Base-by-base conservation (phyloP, 2,329 filamentous ascomycete genomes). In the Lasiodiplodia sp. region DNA sequence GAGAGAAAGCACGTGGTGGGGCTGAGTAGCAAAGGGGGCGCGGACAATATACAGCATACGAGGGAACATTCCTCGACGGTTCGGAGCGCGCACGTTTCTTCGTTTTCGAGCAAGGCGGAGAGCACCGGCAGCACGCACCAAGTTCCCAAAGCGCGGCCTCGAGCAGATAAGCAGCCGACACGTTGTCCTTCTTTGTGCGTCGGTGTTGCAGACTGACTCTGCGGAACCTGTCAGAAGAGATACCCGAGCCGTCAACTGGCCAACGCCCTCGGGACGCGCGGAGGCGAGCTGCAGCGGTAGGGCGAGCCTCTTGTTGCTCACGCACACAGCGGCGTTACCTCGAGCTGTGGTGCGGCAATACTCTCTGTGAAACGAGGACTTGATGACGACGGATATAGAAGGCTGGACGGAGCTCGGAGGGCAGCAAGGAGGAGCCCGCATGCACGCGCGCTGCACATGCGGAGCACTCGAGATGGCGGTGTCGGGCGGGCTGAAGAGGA, bases 151-250 rank as follows among this genome's bases (percentile, higher is more conserved):
- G 58, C 16, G 40, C 23, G 40, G 40, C 49, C 58, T 51, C 58
- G 58, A 63, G 58, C 58, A 63, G 60, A 64, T 53, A 52, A 52
- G 60, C 47, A 52, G 60, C 47, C 44, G 60, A 53, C 60, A 64
- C 60, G 60, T 51, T 64, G 25, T 52, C 37, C 25, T 56, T 25
- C 47, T 64, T 64, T 64, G 47, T 64, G 31, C 18, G 28, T 12
- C 47, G n/a, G 31, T 64, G 60, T 64, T 31, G 23, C 60, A 64
- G 60, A 64, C 28, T 38, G 60, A 52, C 44, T 64, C 60, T 64
- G 60, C 60, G 60, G 31, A 31, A 64, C 60, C 60, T 64, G 44
- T 64, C 60, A 64, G 38, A 52, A 34, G 21, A 21, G 34, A 4
- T 25, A 14, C 12, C 57, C 21, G 37, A 44, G 57, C 38, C 14